These are phyloP conservation scores for Ricinus communis DNA, from an alignment of 345 rosid genomes.

Conservation along the genomic window DNA sequence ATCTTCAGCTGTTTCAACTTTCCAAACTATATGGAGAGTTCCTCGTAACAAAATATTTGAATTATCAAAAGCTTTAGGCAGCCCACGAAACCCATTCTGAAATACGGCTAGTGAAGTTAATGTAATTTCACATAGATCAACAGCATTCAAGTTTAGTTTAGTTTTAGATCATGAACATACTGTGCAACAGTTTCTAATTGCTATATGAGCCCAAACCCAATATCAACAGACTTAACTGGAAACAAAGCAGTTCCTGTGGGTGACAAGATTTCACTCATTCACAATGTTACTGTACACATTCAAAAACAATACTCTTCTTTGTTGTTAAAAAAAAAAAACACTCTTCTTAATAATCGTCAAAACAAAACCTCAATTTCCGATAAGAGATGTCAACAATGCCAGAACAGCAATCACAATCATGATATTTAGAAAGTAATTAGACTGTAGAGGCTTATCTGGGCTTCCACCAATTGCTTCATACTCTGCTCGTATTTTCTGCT, in stretches of 20 bases:
- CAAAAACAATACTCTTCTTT: constrained; percentile 10
- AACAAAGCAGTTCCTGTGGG: background rate
- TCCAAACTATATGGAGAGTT: no score
- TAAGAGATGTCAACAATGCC: constrained; percentile 61
- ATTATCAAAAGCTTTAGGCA: background rate
- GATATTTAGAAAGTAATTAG: constrained; percentile 83
- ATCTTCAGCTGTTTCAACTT: no score
- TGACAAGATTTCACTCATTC: background rate
- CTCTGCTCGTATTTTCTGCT: constrained; percentile 89
- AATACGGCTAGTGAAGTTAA: background rate
- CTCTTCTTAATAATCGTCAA: background rate
- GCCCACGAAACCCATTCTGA: background rate
- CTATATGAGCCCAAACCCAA: no score
- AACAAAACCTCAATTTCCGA: constrained; percentile 44
- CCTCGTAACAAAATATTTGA: no score
- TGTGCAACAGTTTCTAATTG: no score
- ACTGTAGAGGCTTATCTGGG: constrained; percentile 68
- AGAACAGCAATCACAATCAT: constrained; percentile 67
- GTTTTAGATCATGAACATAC: no score
- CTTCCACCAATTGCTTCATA: constrained; percentile 81
- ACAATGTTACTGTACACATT: background rate
- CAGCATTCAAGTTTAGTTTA: background rate
- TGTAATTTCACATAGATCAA: background rate
- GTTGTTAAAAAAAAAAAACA: no score
- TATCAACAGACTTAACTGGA: no score